A percentile compares a stretch with the other conserved stretches of the same genome.
Evolutionary conservation across 1,284 basidiomycete species (phyloP).

Genomic region (Melanopsichium pennsylvanicum): DNA sequence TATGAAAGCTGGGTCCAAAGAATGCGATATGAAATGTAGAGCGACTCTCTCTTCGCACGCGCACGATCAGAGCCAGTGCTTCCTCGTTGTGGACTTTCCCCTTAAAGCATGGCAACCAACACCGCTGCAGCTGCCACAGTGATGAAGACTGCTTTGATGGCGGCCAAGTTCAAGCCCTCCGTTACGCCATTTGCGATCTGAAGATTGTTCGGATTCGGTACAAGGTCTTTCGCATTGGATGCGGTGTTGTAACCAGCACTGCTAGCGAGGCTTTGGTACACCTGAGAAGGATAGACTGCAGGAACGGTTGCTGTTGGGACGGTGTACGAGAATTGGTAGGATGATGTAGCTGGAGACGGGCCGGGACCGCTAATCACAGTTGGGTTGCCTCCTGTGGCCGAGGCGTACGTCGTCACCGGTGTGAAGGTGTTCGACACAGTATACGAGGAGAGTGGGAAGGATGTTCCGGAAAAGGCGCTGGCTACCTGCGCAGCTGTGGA

Average conservation of each 20-base stretch:
- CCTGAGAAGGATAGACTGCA: slow-evolving; percentile 18
- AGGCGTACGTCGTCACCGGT: slow-evolving; percentile 43
- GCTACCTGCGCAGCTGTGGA: slow-evolving; percentile 18
- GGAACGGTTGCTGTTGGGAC: slow-evolving; percentile 36
- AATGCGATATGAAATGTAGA: no score
- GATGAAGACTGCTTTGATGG: slow-evolving; percentile 26
- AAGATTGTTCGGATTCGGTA: slow-evolving; percentile 25
- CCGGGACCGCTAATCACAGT: slow-evolving; percentile 49
- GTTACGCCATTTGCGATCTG: slow-evolving; percentile 22
- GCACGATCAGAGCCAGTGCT: not conserved
- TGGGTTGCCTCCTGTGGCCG: slow-evolving; percentile 29
- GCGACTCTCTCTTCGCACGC: no score
- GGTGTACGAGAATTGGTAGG: slow-evolving; percentile 43
- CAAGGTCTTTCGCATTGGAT: slow-evolving; percentile 11
- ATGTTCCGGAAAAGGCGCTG: slow-evolving; percentile 28
- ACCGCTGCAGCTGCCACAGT: slow-evolving; percentile 17
- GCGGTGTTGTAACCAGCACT: slow-evolving; percentile 22
- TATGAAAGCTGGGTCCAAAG: not conserved
- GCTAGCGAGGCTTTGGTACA: slow-evolving; percentile 22
- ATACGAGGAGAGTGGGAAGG: slow-evolving; percentile 41
- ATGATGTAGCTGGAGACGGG: slow-evolving; percentile 34
- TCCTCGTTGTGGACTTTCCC: no score
- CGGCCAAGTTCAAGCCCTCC: slow-evolving; percentile 12
- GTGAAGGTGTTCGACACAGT: slow-evolving; percentile 39
- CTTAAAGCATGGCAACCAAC: slow-evolving; percentile 21